phyloP scores from a whole-genome alignment of 495 filamentous ascomycete genomes.

The Tuber borchii region DNA sequence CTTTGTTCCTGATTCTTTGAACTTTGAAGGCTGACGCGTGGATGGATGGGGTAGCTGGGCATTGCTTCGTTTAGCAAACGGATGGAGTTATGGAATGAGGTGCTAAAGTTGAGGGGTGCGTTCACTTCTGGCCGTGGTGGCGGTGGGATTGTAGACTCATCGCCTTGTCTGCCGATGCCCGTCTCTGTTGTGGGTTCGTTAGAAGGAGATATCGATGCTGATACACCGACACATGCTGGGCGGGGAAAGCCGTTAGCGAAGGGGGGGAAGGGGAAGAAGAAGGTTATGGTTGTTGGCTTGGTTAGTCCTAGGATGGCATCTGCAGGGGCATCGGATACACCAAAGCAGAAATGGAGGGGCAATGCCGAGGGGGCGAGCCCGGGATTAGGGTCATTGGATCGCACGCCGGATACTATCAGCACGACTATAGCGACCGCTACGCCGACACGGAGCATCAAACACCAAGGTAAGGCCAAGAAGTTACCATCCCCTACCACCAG shows the following conservation, averaged over 20 bases:
- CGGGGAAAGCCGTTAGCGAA: background rate
- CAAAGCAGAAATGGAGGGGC: background rate
- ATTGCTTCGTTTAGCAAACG: conserved; percentile 19
- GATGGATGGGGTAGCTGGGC: background rate
- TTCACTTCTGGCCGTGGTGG: background rate
- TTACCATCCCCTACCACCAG: background rate
- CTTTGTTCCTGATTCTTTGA: background rate
- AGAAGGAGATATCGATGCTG: background rate
- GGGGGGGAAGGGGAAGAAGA: conserved; percentile 1
- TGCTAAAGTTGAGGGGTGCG: conserved; percentile 14
- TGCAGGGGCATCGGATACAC: background rate
- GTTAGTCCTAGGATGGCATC: background rate
- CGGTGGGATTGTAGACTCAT: background rate
- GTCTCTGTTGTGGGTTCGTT: background rate
- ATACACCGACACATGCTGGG: background rate
- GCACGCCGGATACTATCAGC: background rate
- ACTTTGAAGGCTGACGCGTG: background rate
- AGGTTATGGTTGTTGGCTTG: background rate
- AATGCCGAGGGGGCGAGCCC: background rate
- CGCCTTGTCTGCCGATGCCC: conserved; percentile 1
- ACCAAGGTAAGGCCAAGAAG: background rate
- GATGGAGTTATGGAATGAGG: conserved; percentile 21
- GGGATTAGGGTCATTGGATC: background rate
- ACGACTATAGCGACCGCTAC: background rate
- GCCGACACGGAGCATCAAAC: background rate